Evolutionary conservation across 768 basidiomycete genomes (phyloP), one percentile per base, ranked within the genome.

Genomic region (Mycena metata): DNA sequence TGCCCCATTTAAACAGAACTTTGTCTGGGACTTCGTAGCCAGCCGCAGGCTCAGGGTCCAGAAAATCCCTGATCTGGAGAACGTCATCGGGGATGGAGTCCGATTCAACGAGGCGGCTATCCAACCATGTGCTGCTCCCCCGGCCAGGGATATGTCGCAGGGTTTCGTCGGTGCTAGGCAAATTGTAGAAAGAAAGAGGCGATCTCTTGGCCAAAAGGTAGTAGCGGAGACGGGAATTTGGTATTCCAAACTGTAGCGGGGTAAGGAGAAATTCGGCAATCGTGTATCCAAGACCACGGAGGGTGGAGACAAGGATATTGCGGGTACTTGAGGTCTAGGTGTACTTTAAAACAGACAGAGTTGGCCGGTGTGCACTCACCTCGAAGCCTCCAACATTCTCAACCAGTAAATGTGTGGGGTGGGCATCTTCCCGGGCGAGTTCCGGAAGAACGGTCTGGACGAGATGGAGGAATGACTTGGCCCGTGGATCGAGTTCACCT

Each of bases 301-400:
- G 81, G 12, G 82, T 84, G 17, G 82, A 80, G 0, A 90, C 71
- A n/a, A 93, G 79, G 10, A 84, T 79, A 65, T 80, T 76, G 46
- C 91, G 86, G 5, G 92, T 93, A 26, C 77, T 85, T 2, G 93
- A 95, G 10, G 81, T 80, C 93, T 95, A 49, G 35, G 41, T 42
- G 42, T 51, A 24, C 10, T 54, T 65, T 13, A 24, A 52, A 15
- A 24, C 23, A 57, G 21, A 64, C 56, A 60, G 64, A 65, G 71
- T 26, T 36, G 26, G 12, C 24, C 16, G 39, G 59, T 41, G 7
- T n/a, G 33, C 45, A 54, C 76, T 16, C 46, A 92, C 93, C 88
- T 93, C 91, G 71, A 95, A 95, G 10, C 92, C 93, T 12, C 89
- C 91, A 5, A 95, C 94, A 71, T 95, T 95, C 75, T 95, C 94